A percentile compares a stretch with the other conserved stretches of the same genome.
Evolutionary conservation across 2,329 filamentous ascomycete species (phyloP).

Genomic region (Penicillium italicum): DNA sequence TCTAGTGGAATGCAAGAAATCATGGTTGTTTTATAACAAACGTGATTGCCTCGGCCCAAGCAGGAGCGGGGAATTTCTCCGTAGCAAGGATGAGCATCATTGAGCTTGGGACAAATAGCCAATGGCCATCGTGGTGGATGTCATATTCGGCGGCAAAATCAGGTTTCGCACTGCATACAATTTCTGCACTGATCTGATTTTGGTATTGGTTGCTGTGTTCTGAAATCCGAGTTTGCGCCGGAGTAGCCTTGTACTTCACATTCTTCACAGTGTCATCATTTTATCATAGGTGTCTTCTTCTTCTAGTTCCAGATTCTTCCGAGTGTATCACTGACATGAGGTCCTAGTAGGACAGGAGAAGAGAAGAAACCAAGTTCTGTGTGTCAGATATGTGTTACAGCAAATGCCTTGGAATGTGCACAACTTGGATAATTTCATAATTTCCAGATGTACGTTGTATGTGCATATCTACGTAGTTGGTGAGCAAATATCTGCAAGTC

Average conservation of each 20-base stretch:
- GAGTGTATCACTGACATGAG: neutral
- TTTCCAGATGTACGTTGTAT: no score
- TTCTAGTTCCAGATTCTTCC: neutral
- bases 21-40: slow-evolving; percentile 4
- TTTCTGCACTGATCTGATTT: neutral
- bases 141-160: neutral
- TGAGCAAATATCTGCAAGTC: neutral
- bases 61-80: neutral
- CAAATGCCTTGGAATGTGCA: neutral
- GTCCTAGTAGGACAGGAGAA: neutral
- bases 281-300: neutral
- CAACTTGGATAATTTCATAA: neutral
- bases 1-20: neutral
- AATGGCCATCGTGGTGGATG: neutral
- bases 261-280: neutral
- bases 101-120: neutral
- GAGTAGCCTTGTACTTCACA: neutral
- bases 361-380: neutral
- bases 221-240: neutral
- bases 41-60: neutral
- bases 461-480: neutral
- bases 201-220: slow-evolving; percentile 1
- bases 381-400: neutral
- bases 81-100: neutral
- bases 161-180: neutral